Conservation (phyloP, 2,329 filamentous ascomycete species). For the Chrysosphaeria jannelii region DNA sequence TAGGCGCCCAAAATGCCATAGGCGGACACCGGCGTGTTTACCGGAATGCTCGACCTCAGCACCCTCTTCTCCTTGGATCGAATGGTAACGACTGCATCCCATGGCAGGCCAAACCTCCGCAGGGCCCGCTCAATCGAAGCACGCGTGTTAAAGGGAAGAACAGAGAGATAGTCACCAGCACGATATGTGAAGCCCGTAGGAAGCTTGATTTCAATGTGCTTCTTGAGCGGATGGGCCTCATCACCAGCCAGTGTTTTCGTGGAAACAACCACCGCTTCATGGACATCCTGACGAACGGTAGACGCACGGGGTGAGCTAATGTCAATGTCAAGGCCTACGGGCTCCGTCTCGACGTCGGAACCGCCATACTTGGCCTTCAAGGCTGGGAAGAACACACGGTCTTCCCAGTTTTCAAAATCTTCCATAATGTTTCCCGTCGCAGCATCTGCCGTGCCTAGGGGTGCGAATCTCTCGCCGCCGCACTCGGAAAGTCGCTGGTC, state of each 20-base stretch:
- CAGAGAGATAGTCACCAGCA: constrained; percentile 45
- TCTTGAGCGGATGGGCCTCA: constrained; percentile 13
- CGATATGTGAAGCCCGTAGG: constrained; percentile 34
- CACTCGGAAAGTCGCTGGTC: constrained; percentile 20
- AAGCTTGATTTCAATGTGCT: constrained; percentile 33
- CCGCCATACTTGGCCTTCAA: constrained; percentile 14
- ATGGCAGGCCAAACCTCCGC: constrained; percentile 30
- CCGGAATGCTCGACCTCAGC: constrained; percentile 21
- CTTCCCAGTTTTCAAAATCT: constrained; percentile 36
- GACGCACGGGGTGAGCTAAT: constrained; percentile 15
- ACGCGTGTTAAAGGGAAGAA: constrained; percentile 38
- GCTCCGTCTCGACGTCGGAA: too few species aligned
- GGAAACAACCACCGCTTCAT: constrained; percentile 22
- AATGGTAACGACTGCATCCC: constrained; percentile 39
- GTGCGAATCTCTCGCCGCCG: constrained; percentile 16
- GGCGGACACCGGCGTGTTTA: constrained; percentile 24
- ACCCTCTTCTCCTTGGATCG: constrained; percentile 13
- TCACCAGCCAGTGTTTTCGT: constrained; percentile 15
- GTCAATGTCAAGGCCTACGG: constrained; percentile 12
- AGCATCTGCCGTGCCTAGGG: constrained; percentile 26
- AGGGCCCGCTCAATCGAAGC: constrained; percentile 30
- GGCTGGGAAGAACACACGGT: constrained; percentile 19
- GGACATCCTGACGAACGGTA: constrained; percentile 14
- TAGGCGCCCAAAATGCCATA: constrained; percentile 35
- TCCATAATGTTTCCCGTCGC: constrained; percentile 34